Evolutionary conservation across 1,284 basidiomycete genomes (phyloP).

Genomic region (Malassezia brasiliensis): DNA sequence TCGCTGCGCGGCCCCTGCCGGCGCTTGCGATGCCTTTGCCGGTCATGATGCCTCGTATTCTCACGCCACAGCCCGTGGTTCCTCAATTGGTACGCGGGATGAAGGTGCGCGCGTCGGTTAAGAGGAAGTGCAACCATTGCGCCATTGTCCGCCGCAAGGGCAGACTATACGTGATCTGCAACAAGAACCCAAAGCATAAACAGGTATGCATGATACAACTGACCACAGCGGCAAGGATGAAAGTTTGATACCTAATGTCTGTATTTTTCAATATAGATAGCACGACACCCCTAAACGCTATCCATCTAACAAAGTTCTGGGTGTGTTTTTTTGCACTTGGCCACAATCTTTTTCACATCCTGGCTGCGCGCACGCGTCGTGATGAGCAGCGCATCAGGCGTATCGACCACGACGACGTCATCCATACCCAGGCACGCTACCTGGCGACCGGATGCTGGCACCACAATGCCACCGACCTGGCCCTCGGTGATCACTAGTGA

Average conservation of each 20-base stretch:
- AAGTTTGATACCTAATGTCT: background rate
- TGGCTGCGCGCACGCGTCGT: constrained; percentile 45
- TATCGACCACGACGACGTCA: constrained; percentile 47
- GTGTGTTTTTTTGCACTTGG: constrained; percentile 37
- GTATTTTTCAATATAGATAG: background rate
- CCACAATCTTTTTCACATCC: constrained; percentile 48
- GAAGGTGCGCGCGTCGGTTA: constrained; percentile 92
- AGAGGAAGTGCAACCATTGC: constrained; percentile 54
- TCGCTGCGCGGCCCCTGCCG: constrained; percentile 15
- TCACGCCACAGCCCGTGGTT: constrained; percentile 16
- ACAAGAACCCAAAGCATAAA: constrained; percentile 92
- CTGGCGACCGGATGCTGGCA: constrained; percentile 37
- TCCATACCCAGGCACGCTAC: constrained; percentile 47
- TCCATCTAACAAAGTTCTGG: constrained; percentile 31
- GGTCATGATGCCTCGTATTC: background rate
- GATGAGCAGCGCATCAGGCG: constrained; percentile 42
- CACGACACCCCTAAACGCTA: background rate
- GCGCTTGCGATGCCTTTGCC: constrained; percentile 14
- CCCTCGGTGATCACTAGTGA: constrained; percentile 40
- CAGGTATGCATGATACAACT: constrained; percentile 60
- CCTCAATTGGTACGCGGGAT: constrained; percentile 58
- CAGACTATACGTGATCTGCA: constrained; percentile 83
- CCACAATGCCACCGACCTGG: constrained; percentile 44
- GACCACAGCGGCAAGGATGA: constrained; percentile 16
- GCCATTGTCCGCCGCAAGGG: constrained; percentile 60